Conservation (phyloP, 345 rosid species). For the Iberis pinnata region DNA sequence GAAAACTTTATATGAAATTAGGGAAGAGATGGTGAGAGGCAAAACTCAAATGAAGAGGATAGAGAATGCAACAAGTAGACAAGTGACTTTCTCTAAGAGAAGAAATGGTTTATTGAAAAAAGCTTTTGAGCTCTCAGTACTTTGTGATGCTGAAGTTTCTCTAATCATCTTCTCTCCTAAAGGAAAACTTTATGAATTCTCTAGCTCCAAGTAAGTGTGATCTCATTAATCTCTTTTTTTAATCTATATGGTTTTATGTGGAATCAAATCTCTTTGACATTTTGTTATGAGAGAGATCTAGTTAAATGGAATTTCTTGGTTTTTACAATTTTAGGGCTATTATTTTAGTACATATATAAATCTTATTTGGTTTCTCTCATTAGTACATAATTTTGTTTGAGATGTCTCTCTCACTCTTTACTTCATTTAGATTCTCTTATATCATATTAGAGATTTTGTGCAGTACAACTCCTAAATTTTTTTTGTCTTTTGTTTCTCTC, state of each 20-base stretch:
- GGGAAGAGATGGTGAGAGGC: conserved; percentile 59
- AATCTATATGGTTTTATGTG: conserved; percentile 11
- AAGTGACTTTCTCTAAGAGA: conserved; percentile 75
- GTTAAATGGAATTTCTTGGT: too few species aligned
- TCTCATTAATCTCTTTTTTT: neutral
- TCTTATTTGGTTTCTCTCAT: neutral
- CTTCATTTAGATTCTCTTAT: conserved; percentile 8
- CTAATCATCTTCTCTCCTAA: conserved; percentile 65
- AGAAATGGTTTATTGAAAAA: conserved; percentile 68
- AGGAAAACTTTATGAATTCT: conserved; percentile 61
- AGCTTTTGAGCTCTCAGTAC: conserved; percentile 72
- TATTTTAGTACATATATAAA: conserved; percentile 25
- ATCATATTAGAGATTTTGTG: conserved; percentile 10
- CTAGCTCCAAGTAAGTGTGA: conserved; percentile 45
- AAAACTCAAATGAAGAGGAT: conserved; percentile 71
- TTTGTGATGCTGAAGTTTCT: conserved; percentile 74
- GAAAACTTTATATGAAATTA: neutral
- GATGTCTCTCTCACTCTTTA: conserved; percentile 5
- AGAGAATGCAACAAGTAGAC: conserved; percentile 74
- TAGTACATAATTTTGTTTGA: conserved; percentile 8
- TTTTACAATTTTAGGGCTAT: conserved; percentile 27
- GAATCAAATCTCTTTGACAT: conserved; percentile 12
- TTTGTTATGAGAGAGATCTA: too few species aligned
- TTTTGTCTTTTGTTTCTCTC: conserved; percentile 7
- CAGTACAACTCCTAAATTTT: conserved; percentile 7